phyloP scores from a whole-genome alignment of 1,284 basidiomycete species.

The Fomitopsis pinicola region DNA sequence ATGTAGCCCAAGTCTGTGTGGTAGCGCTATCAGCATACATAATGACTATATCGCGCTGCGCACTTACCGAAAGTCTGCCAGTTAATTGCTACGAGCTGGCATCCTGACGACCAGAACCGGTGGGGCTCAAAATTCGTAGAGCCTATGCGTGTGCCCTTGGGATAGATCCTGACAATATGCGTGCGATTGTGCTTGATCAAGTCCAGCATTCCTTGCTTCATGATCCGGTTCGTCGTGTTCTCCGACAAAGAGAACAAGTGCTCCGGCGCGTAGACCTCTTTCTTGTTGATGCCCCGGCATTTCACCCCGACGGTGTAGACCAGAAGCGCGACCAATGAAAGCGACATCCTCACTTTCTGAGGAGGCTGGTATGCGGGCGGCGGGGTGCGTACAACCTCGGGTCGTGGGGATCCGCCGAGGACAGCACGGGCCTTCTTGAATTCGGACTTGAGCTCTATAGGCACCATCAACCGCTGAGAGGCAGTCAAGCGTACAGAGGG shows the following conservation, averaged over 20 bases:
- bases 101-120: slow-evolving; percentile 86
- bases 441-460: slow-evolving; percentile 28
- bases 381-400: neutral
- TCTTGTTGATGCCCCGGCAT: slow-evolving; percentile 89
- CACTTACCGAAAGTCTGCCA: slow-evolving; percentile 91
- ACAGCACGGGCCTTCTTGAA: slow-evolving; percentile 35
- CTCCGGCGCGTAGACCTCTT: slow-evolving; percentile 81
- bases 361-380: slow-evolving; percentile 6
- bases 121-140: slow-evolving; percentile 91
- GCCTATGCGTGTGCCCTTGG: slow-evolving; percentile 77
- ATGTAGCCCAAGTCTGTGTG: slow-evolving; percentile 76
- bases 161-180: slow-evolving; percentile 89
- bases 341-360: slow-evolving; percentile 66
- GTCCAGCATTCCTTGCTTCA: slow-evolving; percentile 59
- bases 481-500: neutral
- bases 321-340: slow-evolving; percentile 70
- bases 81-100: slow-evolving; percentile 95
- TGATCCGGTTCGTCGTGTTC: slow-evolving; percentile 66
- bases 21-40: neutral
- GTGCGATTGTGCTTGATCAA: slow-evolving; percentile 87
- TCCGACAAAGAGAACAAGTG: slow-evolving; percentile 96
- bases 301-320: slow-evolving; percentile 97
- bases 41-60: neutral
- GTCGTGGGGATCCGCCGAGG: slow-evolving; percentile 24
- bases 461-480: too few species aligned